Conservation (phyloP, 495 filamentous ascomycete genomes). For the Beverwykella pulmonaria region DNA sequence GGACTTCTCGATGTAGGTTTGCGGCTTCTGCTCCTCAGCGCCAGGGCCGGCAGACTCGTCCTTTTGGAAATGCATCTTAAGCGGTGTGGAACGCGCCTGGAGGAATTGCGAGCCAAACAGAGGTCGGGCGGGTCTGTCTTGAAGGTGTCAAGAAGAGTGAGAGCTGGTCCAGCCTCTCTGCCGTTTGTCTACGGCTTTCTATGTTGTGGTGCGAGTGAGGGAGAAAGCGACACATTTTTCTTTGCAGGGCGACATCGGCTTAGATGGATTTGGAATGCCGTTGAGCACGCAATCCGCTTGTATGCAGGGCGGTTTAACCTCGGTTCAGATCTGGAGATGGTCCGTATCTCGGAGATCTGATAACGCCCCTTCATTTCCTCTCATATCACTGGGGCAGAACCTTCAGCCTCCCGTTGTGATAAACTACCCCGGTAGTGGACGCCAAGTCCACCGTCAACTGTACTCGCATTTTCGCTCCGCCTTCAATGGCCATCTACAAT, state of each 20-base stretch:
- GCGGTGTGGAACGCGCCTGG: not conserved
- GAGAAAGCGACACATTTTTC: not conserved
- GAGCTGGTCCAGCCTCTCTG: not conserved
- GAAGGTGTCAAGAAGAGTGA: not conserved
- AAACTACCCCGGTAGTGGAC: no score
- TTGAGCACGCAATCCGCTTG: slow-evolving; percentile 5
- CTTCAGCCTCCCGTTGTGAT: no score
- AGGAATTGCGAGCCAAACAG: not conserved
- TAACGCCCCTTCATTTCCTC: not conserved
- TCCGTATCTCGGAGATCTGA: not conserved
- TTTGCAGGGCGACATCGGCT: not conserved
- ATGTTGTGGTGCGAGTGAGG: not conserved
- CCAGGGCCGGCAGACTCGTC: slow-evolving; percentile 34
- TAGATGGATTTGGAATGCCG: not conserved
- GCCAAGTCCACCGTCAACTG: no score
- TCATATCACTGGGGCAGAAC: no score
- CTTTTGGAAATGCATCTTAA: slow-evolving; percentile 38
- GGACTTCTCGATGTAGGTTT: slow-evolving; percentile 43
- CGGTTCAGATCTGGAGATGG: not conserved
- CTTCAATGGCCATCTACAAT: no score
- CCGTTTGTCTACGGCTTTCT: not conserved
- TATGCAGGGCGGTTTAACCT: not conserved
- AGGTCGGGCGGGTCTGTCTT: not conserved
- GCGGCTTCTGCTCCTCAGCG: slow-evolving; percentile 16
- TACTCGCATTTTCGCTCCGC: no score